These are phyloP conservation scores for Candida pini DNA, from an alignment of 805 yeast species.

Conservation along the genomic window DNA sequence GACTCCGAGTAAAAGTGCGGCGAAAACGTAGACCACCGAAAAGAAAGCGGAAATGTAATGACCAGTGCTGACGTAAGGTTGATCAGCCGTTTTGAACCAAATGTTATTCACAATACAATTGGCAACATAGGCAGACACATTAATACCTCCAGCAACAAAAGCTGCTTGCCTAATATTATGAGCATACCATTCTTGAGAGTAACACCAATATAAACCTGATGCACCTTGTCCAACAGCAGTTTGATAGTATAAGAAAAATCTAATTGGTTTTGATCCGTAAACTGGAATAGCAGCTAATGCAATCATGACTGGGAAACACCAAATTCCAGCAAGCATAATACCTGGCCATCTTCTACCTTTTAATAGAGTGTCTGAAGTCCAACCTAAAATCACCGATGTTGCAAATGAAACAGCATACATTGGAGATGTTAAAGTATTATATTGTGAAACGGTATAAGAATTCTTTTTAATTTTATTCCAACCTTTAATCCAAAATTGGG, in stretches of 20 bases:
- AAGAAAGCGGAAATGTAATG: conserved; percentile 19
- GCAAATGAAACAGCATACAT: conserved; percentile 14
- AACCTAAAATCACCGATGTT: conserved; percentile 10
- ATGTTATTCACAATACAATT: conserved; percentile 14
- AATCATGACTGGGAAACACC: conserved; percentile 11
- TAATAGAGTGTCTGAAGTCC: conserved; percentile 17
- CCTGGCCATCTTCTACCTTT: conserved; percentile 18
- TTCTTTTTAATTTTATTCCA: conserved; percentile 14
- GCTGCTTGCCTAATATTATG: conserved; percentile 12
- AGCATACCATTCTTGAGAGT: conserved; percentile 14
- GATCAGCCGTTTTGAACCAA: conserved; percentile 14
- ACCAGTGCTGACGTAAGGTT: conserved; percentile 14
- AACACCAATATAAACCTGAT: conserved; percentile 18
- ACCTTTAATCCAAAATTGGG: conserved; percentile 17
- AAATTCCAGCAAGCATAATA: conserved; percentile 10
- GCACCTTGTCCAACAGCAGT: conserved; percentile 13
- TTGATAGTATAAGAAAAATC: conserved; percentile 16
- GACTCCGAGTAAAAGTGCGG: too few relatives aligned
- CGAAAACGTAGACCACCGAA: conserved; percentile 6
- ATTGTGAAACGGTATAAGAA: conserved; percentile 13
- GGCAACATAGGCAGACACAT: conserved; percentile 15
- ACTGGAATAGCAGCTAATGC: conserved; percentile 13
- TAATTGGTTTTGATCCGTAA: conserved; percentile 12
- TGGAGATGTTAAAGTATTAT: conserved; percentile 13
- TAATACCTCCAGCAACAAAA: conserved; percentile 17